A percentile compares a stretch with the other conserved stretches of the same genome.
These are phyloP conservation scores for Scedosporium boydii DNA, from an alignment of 2,329 filamentous ascomycete genomes.

Conservation along the genomic window DNA sequence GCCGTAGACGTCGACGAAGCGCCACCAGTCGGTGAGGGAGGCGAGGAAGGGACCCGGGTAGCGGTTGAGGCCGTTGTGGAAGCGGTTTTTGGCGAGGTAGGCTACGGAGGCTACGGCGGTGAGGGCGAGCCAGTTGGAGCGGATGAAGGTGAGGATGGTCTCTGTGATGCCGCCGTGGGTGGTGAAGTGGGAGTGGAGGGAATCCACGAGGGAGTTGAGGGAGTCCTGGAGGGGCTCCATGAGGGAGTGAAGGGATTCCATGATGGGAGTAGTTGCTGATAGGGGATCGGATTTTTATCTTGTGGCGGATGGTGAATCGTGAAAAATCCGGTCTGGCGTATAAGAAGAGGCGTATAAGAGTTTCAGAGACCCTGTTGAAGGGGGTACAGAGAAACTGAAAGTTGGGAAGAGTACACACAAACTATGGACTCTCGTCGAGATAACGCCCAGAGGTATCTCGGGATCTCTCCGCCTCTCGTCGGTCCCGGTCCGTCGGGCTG, in stretches of 20 bases:
- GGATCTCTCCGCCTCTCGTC: no score
- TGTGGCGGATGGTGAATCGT: background rate
- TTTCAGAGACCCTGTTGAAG: background rate
- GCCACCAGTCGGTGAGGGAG: slow-evolving; percentile 58
- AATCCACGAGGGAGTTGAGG: background rate
- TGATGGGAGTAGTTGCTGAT: background rate
- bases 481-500: no score
- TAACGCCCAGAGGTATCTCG: no score
- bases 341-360: background rate
- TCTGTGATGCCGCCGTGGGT: slow-evolving; percentile 3
- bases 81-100: slow-evolving; percentile 13
- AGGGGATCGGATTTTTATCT: background rate
- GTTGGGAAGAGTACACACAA: background rate
- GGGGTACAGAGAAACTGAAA: background rate
- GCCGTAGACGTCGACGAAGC: slow-evolving; percentile 58
- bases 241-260: background rate
- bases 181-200: background rate
- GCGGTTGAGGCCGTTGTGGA: slow-evolving; percentile 51
- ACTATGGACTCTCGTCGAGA: no score
- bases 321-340: background rate
- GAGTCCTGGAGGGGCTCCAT: background rate
- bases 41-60: slow-evolving; percentile 67
- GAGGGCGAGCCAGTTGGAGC: slow-evolving; percentile 87
- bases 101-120: slow-evolving; percentile 90
- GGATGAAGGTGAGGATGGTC: slow-evolving; percentile 23